Base-by-base conservation (phyloP, 495 filamentous ascomycete genomes). In the Penicillium cinerascens region DNA sequence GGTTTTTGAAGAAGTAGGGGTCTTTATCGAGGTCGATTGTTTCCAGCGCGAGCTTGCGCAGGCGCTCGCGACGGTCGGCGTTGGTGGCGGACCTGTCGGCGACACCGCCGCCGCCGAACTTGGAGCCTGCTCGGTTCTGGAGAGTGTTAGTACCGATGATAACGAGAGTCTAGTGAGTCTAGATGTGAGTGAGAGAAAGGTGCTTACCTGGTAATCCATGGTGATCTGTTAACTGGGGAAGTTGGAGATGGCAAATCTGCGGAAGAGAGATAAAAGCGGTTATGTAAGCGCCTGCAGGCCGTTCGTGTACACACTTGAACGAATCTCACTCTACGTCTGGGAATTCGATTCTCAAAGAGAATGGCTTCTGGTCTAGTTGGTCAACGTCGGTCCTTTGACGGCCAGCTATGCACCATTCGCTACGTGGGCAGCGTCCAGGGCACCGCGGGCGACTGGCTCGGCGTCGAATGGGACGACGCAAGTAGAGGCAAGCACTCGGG, bases 1-100 rank as follows among this genome's bases (percentile, higher is more conserved):
- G 93, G 76, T 99, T 99, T 67, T 95, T 96, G 87, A 99, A 97
- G 82, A 99, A 96, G 80, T 97, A 99, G 0, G 93, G 93, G 76
- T 99, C 93, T 74, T 97, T 97, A 68, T 97, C 95, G 41, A 99
- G 86, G 72, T 99, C 95, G 78, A 99, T 99, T 17, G 89, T 91
- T 75, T 99, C 93, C 56, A 99, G 88, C 11, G 93, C 93, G 62
- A 99, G 90, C 75, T 96, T 96, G 67, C 93, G 92, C 18, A 97
- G 86, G 47, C 95, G 91, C 71, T 97, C 95, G 59, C 93, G 89
- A 36, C 93, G 88, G 78, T 99, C 93, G 46, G 95, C 92, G 69
- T 97, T 99, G 40, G 91, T 92, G 49, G 89, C 87, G 63, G 85
- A 90, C 69, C 91, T 85, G 6, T 91, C 96, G 64, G 93, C 93